These are phyloP conservation scores for Eragrostis curvula DNA, from an alignment of 176 grass and related monocot genomes.

Conservation along the genomic window DNA sequence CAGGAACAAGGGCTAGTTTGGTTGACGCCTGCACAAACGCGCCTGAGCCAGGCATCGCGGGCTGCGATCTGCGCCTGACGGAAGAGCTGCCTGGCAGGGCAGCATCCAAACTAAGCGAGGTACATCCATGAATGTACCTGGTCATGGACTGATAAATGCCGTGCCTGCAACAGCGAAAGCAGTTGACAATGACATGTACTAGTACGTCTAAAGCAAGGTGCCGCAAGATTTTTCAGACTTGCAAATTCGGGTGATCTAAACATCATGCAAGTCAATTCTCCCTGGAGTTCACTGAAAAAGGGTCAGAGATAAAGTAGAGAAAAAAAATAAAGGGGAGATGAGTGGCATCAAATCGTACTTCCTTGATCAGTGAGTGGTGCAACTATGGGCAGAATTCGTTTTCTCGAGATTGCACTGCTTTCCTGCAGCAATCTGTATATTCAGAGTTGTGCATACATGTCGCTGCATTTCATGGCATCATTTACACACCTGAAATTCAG, in stretches of 20 bases:
- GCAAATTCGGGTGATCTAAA: slow-evolving; percentile 19
- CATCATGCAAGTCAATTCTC: slow-evolving; percentile 31
- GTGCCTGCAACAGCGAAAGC: not conserved
- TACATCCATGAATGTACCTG: slow-evolving; percentile 54
- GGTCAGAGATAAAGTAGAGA: not conserved
- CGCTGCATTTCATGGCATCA: slow-evolving; percentile 5
- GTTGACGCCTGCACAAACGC: too few species aligned
- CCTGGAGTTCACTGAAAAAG: slow-evolving; percentile 35
- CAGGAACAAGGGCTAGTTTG: slow-evolving; percentile 49
- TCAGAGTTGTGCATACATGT: not conserved
- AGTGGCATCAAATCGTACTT: slow-evolving; percentile 41
- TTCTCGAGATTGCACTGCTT: slow-evolving; percentile 26
- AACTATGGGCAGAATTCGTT: slow-evolving; percentile 21
- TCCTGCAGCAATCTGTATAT: slow-evolving; percentile 16
- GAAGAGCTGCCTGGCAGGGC: too few species aligned
- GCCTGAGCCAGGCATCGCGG: too few species aligned
- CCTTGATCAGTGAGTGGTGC: slow-evolving; percentile 40
- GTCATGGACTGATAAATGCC: not conserved
- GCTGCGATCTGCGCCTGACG: too few species aligned
- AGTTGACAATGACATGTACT: slow-evolving; percentile 5
- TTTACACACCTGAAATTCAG: not conserved
- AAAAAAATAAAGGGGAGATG: not conserved
- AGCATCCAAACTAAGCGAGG: too few species aligned
- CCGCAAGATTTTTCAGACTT: slow-evolving; percentile 8
- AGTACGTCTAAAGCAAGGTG: slow-evolving; percentile 11